phyloP scores from a whole-genome alignment of 2,329 filamentous ascomycete genomes.

The Colletotrichum cordylinicola region DNA sequence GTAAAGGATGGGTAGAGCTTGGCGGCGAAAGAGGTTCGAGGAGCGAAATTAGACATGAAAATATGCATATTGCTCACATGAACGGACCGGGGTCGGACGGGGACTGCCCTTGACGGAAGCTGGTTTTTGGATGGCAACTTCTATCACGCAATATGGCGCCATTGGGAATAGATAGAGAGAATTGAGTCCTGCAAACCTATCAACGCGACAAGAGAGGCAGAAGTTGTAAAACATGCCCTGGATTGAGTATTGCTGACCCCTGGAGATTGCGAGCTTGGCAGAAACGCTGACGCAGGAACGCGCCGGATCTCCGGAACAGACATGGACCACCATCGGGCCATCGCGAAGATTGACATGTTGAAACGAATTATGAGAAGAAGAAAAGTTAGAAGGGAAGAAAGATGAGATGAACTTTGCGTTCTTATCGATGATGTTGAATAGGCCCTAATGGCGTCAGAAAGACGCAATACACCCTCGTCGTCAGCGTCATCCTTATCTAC shows the following conservation, averaged over 20 bases:
- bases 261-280: not conserved
- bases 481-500: not conserved
- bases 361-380: not conserved
- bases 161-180: not conserved
- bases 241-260: not conserved
- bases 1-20: not conserved
- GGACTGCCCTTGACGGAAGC: not conserved
- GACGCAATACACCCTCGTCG: not conserved
- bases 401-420: not conserved
- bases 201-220: not conserved
- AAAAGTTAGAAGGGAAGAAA: no score
- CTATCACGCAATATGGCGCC: slow-evolving; percentile 9
- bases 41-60: slow-evolving; percentile 8
- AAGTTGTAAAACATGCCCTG: not conserved
- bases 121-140: not conserved
- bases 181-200: not conserved
- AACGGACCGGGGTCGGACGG: not conserved
- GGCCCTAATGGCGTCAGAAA: no score
- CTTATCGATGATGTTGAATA: no score
- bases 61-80: not conserved
- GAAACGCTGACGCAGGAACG: not conserved
- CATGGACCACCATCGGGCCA: not conserved
- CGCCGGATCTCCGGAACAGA: not conserved
- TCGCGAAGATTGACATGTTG: not conserved
- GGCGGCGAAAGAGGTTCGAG: not conserved